phyloP scores from a whole-genome alignment of 2,329 filamentous ascomycete species.

The Cercospora zeae-maydis region DNA sequence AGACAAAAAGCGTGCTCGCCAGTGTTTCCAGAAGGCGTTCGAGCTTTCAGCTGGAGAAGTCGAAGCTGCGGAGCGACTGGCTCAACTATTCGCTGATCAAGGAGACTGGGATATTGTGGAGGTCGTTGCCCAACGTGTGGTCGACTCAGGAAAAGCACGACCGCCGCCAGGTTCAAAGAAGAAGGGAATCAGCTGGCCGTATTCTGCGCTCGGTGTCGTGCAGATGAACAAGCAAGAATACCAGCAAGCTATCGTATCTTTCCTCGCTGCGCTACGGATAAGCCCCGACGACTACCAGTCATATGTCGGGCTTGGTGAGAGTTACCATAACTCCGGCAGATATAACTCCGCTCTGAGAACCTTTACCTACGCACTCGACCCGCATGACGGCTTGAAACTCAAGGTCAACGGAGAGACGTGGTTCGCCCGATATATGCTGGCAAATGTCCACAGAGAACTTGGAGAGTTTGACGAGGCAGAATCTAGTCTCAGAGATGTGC shows the following conservation, averaged over 20 bases:
- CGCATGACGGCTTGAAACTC: constrained; percentile 60
- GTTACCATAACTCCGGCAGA: constrained; percentile 88
- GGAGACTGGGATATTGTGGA: constrained; percentile 97
- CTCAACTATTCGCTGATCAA: constrained; percentile 79
- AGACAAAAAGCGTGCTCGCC: constrained; percentile 80
- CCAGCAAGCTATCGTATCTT: constrained; percentile 81
- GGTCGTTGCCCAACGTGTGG: constrained; percentile 80
- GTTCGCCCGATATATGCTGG: constrained; percentile 96
- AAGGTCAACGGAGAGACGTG: constrained; percentile 67
- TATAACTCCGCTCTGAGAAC: constrained; percentile 93
- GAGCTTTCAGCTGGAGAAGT: constrained; percentile 87
- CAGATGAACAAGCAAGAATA: constrained; percentile 94
- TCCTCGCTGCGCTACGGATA: constrained; percentile 82
- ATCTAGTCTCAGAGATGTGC: constrained; percentile 68
- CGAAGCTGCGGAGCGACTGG: constrained; percentile 79
- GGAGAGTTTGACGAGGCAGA: constrained; percentile 87
- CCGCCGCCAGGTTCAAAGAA: constrained; percentile 89
- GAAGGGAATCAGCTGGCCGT: constrained; percentile 93
- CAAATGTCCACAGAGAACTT: constrained; percentile 87
- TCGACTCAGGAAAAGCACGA: constrained; percentile 90
- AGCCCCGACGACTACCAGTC: constrained; percentile 86
- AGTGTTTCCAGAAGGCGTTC: constrained; percentile 94
- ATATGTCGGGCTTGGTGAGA: constrained; percentile 95
- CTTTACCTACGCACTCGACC: constrained; percentile 75
- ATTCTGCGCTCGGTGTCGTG: constrained; percentile 86